Evolutionary conservation across 2,329 filamentous ascomycete genomes (phyloP), one percentile per base, ranked within the genome.

Genomic region (Annulohypoxylon truncatum): DNA sequence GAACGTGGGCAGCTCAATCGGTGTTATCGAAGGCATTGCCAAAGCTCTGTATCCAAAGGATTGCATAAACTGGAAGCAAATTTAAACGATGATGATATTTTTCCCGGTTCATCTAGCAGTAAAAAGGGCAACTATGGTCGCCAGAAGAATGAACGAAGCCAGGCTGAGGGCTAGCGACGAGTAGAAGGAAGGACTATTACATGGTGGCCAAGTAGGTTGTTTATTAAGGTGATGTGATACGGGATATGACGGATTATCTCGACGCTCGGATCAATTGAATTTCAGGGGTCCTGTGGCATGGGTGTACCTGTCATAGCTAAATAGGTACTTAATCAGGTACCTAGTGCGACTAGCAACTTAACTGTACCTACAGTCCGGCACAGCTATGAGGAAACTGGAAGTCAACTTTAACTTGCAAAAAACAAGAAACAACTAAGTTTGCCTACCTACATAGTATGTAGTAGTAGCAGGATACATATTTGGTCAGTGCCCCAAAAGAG

Each of bases 1-100:
- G 52, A 75, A 66, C 42, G 72, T 71, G 13, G 74, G 74, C 42
- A 69, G 65, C 62, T 77, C 75, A 42, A 68, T 57, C 28, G 77
- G 75, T 47, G 78, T 76, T 63, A 75, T 76, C 35, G 79, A 80
- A 57, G 79, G 79, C 79, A 81, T 81, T 52, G 66, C 46, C 54
- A 33, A 48, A 61, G 29, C 55, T 13, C 38, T 26, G 31, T 53
- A 51, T 44, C 31, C 18, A 31, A 38, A 22, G 26, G 47, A 48
- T 33, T 26, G 42, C 35, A 18, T 6, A 22, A 50, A 13, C 22
- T 15, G 1, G 10, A 54, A 26, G 42, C 28, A 62, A 54, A 18
- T 48, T 46, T 29, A 35, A 44, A 42, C 7, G 54, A 33, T 31
- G 15, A 59, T 13, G 12, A 29, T 26, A 42, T 52, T 40, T 9